Conservation (phyloP, 345 rosid species). For the Punica granatum region DNA sequence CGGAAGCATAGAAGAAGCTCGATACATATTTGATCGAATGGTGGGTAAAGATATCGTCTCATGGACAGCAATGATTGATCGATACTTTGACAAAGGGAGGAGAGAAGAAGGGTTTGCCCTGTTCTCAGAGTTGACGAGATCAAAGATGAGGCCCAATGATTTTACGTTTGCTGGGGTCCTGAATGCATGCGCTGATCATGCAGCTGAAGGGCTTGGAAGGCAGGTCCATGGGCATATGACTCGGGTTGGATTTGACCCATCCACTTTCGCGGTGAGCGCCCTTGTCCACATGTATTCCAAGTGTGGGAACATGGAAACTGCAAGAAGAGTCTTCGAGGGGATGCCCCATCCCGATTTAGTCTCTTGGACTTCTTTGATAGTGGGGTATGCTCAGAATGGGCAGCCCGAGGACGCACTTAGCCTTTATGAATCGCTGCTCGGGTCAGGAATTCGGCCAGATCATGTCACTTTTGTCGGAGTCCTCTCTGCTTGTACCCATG, state of each 20-base stretch:
- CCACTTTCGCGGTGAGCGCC: conserved; percentile 66
- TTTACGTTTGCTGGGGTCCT: conserved; percentile 73
- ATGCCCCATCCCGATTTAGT: conserved; percentile 53
- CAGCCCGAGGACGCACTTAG: conserved; percentile 47
- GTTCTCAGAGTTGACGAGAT: conserved; percentile 44
- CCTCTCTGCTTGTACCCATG: conserved; percentile 80
- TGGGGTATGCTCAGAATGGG: conserved; percentile 83
- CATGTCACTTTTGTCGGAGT: conserved; percentile 73
- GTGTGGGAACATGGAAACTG: conserved; percentile 66
- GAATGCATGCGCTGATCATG: conserved; percentile 60
- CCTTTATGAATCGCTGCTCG: conserved; percentile 54
- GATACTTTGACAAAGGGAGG: conserved; percentile 59
- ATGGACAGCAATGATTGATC: conserved; percentile 84
- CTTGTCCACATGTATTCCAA: conserved; percentile 84
- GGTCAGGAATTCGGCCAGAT: conserved; percentile 68
- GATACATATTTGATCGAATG: conserved; percentile 59
- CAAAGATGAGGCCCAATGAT: conserved; percentile 62
- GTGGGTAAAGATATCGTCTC: conserved; percentile 61
- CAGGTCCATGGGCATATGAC: conserved; percentile 82
- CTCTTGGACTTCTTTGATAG: conserved; percentile 77
- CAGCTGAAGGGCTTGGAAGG: conserved; percentile 62
- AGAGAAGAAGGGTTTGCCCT: conserved; percentile 56
- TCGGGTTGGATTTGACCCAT: conserved; percentile 48
- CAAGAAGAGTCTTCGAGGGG: conserved; percentile 49
- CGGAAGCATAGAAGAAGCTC: conserved; percentile 68